Evolutionary conservation across 1,284 basidiomycete genomes (phyloP).

Genomic region (Cutaneotrichosporon cyanovorans): DNA sequence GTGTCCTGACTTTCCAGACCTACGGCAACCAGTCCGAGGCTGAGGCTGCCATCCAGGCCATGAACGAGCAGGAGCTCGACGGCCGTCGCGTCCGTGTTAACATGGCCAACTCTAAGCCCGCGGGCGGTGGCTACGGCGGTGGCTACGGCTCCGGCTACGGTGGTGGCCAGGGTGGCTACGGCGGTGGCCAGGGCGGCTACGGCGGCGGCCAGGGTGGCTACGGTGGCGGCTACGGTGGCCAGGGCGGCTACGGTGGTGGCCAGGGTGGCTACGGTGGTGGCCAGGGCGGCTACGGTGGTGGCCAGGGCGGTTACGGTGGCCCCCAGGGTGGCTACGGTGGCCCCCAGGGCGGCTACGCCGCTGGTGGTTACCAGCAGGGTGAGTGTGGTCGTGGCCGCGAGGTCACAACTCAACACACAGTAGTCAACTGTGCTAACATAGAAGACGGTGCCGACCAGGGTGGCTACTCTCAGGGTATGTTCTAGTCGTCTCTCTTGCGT

Average conservation of each 20-base stretch:
- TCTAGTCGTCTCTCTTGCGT: constrained; percentile 1
- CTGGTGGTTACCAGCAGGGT: constrained; percentile 41
- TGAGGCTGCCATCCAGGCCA: constrained; percentile 62
- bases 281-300: constrained; percentile 37
- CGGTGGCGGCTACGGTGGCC: constrained; percentile 33
- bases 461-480: constrained; percentile 38
- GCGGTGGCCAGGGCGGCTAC: constrained; percentile 34
- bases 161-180: constrained; percentile 29
- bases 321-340: constrained; percentile 25
- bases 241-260: constrained; percentile 38
- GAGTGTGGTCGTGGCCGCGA: constrained; percentile 25
- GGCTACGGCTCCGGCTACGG: constrained; percentile 42
- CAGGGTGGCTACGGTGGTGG: constrained; percentile 25
- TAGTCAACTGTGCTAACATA: background rate
- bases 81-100: constrained; percentile 85
- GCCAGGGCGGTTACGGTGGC: constrained; percentile 39
- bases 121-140: constrained; percentile 49
- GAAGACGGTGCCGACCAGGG: constrained; percentile 19
- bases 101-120: constrained; percentile 77
- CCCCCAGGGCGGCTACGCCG: constrained; percentile 40
- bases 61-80: constrained; percentile 92
- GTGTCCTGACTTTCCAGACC: constrained; percentile 47
- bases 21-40: constrained; percentile 62
- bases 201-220: constrained; percentile 33
- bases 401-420: background rate